Base-by-base conservation (phyloP, 148 eudicot genomes). In the Cornus controversa region DNA sequence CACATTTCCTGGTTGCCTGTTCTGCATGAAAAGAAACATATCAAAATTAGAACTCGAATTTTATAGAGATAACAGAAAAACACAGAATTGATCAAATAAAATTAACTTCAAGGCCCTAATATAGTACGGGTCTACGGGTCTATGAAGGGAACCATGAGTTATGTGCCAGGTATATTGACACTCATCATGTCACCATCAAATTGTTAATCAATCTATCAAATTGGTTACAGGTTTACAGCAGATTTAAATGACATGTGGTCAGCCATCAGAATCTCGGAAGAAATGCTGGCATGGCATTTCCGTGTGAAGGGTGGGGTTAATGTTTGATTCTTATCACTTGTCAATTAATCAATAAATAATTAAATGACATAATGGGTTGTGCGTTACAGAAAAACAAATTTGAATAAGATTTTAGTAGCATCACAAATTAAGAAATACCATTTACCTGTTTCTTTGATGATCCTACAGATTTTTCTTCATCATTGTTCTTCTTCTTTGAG, bases 381-480 rank as follows among this genome's bases (percentile, higher is more conserved):
- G 50, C 23, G 26, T 45, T 20, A 26, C 60, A 70, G 54, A 27
- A 72, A 40, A 71, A 66, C 31, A 67, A 24, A n/a, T 42, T 25
- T 36, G 68, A 67, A 53, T 58, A 77, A 31, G 34, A 23, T 50
- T 25, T 29, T 25, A 69, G 34, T 69, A 29, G 73, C 54, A 66
- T 37, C 76, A 53, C 45, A 63, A 8, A 79, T 62, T 47, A 26
- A 45, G 64, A 31, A 18, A 26, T 37, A 75, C 16, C 25, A 70
- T 23, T 10, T 31, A 90, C 97, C 91, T 81, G 85, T 76, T 83
- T 92, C 89, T 79, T 86, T 69, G 91, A 84, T 54, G 89, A 79
- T 73, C 88, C 88, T 42, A 50, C 76, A 50, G 80, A 70, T 67
- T 78, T 84, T 81, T 75, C 89, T 81, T 63, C 83, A 82, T 23